Percentiles rank a stretch among this genome's conserved stretches.
Evolutionary conservation across 495 filamentous ascomycete species (phyloP).

Genomic region (Jackrogersella multiformis): DNA sequence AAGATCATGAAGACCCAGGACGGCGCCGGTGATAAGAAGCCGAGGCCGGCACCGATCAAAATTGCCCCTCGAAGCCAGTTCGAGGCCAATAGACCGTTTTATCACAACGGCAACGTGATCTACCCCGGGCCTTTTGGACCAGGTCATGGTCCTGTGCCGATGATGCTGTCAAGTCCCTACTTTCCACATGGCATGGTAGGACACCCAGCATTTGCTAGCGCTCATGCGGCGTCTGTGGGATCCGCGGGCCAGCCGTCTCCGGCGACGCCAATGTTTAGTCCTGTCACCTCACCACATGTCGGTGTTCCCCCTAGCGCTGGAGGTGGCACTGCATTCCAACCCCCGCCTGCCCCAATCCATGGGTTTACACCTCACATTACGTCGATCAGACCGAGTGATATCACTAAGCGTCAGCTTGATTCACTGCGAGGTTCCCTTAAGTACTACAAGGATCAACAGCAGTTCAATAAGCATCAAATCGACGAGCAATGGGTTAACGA

Average conservation of each 20-base stretch:
- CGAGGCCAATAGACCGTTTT: conserved; percentile 56
- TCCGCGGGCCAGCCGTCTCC: conserved; percentile 16
- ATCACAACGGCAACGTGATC: conserved; percentile 60
- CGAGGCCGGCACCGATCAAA: conserved; percentile 49
- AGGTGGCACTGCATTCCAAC: conserved; percentile 7
- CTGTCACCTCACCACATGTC: conserved; percentile 13
- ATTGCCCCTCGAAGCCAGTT: conserved; percentile 56
- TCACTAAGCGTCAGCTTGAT: conserved; percentile 58
- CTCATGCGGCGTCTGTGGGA: conserved; percentile 11
- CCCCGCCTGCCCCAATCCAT: conserved; percentile 12
- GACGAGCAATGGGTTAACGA: conserved; percentile 54
- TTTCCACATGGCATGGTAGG: conserved; percentile 23
- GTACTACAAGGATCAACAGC: conserved; percentile 57
- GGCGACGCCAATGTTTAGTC: conserved; percentile 10
- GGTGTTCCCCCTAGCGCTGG: conserved; percentile 1
- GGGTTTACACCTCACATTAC: conserved; percentile 49
- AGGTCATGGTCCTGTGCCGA: conserved; percentile 21
- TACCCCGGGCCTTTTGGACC: conserved; percentile 50
- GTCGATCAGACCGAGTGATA: conserved; percentile 58
- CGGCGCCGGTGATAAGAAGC: conserved; percentile 45
- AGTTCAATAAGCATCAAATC: conserved; percentile 61
- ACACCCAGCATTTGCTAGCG: conserved; percentile 9
- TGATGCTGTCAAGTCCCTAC: conserved; percentile 28
- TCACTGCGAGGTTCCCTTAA: conserved; percentile 48
- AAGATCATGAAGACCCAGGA: conserved; percentile 40